Base-by-base conservation (phyloP, 2,329 filamentous ascomycete genomes). In the Fusarium falciforme region DNA sequence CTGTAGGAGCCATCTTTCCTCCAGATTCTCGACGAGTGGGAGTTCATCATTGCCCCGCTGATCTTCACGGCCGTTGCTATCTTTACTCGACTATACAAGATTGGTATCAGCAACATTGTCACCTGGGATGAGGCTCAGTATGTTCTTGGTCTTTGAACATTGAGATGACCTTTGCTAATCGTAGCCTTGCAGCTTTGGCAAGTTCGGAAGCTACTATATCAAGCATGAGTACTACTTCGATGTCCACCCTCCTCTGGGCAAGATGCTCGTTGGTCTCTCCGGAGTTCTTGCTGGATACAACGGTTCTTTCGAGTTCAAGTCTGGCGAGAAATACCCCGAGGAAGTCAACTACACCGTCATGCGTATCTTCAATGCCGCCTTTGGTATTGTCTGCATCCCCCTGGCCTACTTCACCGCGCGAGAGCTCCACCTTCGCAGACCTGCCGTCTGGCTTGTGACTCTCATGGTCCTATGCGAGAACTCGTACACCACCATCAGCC, bases 251-350 rank as follows among this genome's bases (percentile, higher is more conserved):
- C 96, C 96, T 64, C 91, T 99, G 71, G 96, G 96, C 82, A 99
- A 99, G 88, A 98, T 99, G 91, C 91, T 99, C 66, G 96, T 99
- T 78, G 96, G 96, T 72, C 89, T 99, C 61, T 98, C 96, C 8
- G 96, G 96, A 81, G 97, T 97, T 81, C 89, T 99, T 71, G 97
- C 96, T 76, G 96, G 96, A 76, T 99, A 99, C 88, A 99, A 99
- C 87, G 96, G 96, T 67, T 97, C 96, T 5, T 99, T 99, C 85
- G 96, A 99, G 82, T 99, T 99, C 89, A 99, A 99, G 85, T 98
- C 96, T 63, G 96, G 96, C 82, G 96, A 98, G 81, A 95, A 90
- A 64, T 99, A 99, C 82, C 96, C 96, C 12, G 91, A 92, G 77
- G 94, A 98, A 80, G 89, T 99, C 81, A 93, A 99, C 87, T 99